A percentile compares a stretch with the other conserved stretches of the same genome.
These are phyloP conservation scores for Starmera amethionina DNA, from an alignment of 805 yeast genomes.

Conservation along the genomic window DNA sequence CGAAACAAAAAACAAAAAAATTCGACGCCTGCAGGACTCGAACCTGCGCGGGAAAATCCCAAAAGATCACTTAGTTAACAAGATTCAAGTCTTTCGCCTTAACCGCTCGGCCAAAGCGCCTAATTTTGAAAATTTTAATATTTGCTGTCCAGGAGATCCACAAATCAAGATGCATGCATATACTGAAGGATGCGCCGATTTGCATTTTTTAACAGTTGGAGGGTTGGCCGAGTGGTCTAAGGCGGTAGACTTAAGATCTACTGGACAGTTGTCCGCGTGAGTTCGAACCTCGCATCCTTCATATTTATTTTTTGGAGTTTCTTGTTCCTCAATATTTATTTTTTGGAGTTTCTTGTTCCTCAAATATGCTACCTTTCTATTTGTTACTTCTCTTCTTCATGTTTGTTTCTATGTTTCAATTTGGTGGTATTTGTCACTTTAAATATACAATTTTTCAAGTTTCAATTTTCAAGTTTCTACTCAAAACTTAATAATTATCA, in stretches of 20 bases:
- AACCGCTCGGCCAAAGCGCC: constrained; percentile 3
- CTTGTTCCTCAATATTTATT: too few species aligned
- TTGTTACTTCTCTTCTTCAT: too few species aligned
- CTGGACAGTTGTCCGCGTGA: constrained; percentile 1
- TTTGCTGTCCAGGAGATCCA: too few species aligned
- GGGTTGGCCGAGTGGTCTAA: constrained; percentile 2
- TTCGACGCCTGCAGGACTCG: neutral
- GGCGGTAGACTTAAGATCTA: constrained; percentile 1
- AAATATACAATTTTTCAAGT: too few species aligned
- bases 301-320: neutral
- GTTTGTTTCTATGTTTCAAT: too few species aligned
- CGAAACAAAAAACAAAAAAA: neutral
- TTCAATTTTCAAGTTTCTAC: too few species aligned
- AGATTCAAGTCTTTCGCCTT: constrained; percentile 3
- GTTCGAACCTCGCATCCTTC: constrained; percentile 1
- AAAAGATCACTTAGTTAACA: neutral
- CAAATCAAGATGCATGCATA: too few species aligned
- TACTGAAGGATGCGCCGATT: too few species aligned
- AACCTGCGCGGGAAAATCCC: constrained; percentile 4
- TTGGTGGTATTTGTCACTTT: too few species aligned
- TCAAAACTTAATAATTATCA: too few species aligned
- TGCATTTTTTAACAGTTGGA: neutral
- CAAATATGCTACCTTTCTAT: too few species aligned
- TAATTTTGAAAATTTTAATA: neutral
- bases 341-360: too few species aligned